A percentile compares a stretch with the other conserved stretches of the same genome.
phyloP scores from a whole-genome alignment of 164 flowering plant species.

The Akebia trifoliata region DNA sequence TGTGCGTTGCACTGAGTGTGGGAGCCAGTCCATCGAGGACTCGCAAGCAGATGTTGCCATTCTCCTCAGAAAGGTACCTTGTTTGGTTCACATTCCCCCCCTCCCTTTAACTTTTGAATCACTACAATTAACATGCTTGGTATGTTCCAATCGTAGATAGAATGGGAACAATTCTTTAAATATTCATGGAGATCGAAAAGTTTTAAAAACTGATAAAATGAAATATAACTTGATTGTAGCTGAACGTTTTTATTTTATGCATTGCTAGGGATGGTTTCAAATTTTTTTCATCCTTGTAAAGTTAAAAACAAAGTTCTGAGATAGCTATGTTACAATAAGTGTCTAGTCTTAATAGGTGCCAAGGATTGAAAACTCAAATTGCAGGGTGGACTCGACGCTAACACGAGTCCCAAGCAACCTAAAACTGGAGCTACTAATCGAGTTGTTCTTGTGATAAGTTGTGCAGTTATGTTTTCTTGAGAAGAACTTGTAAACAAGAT shows the following conservation, averaged over 20 bases:
- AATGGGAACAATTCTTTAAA: too few relatives aligned
- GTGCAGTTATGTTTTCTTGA: background rate
- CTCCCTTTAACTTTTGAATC: background rate
- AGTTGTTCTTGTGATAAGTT: background rate
- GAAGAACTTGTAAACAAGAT: background rate
- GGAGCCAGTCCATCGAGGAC: constrained; percentile 96
- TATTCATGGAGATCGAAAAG: background rate
- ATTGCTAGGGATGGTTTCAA: background rate
- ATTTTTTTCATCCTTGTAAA: background rate
- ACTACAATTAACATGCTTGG: background rate
- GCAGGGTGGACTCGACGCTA: too few relatives aligned
- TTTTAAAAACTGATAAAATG: background rate
- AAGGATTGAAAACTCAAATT: too few relatives aligned
- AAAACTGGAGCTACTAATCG: background rate
- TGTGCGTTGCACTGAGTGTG: constrained; percentile 94
- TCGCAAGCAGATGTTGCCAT: constrained; percentile 95
- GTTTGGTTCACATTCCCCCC: background rate
- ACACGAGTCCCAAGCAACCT: too few relatives aligned
- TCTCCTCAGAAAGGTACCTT: constrained; percentile 77
- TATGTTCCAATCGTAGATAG: background rate
- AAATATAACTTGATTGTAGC: too few relatives aligned
- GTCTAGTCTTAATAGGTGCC: too few relatives aligned
- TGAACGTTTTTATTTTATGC: background rate
- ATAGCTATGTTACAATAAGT: background rate
- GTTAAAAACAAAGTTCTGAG: background rate